Evolutionary conservation across 2,329 filamentous ascomycete species (phyloP).

Genomic region (Ceratocystis lukuohia): DNA sequence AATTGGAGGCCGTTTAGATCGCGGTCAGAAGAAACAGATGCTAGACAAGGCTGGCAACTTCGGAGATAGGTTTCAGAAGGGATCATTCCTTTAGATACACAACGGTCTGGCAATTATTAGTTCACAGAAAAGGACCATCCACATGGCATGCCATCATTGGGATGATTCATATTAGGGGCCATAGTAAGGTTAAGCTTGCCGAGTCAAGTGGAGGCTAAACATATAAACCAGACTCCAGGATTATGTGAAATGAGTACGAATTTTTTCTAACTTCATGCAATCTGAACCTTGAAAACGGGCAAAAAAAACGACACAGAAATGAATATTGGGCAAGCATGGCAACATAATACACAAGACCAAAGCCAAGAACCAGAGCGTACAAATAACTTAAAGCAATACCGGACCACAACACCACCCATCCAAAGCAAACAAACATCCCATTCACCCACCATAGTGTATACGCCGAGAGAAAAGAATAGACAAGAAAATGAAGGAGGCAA

Average conservation of each 20-base stretch:
- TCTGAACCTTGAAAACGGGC: background rate
- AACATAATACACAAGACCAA: background rate
- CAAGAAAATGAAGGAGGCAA: background rate
- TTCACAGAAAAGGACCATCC: background rate
- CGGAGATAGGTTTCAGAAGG: constrained; percentile 65
- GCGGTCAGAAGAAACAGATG: constrained; percentile 63
- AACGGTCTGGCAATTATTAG: background rate
- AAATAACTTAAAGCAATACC: background rate
- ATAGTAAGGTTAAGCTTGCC: no score
- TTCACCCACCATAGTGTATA: constrained; percentile 17
- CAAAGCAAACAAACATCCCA: background rate
- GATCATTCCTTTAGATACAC: constrained; percentile 41
- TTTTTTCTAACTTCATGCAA: background rate
- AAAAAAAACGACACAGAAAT: background rate
- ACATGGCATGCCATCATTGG: background rate
- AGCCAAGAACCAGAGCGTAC: background rate
- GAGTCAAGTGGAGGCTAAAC: no score
- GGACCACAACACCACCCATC: background rate
- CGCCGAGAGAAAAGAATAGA: constrained; percentile 14
- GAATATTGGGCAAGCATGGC: background rate
- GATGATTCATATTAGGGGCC: no score
- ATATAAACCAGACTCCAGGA: no score
- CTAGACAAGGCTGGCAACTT: constrained; percentile 70
- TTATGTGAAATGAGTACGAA: background rate
- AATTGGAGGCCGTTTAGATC: constrained; percentile 55